phyloP scores from a whole-genome alignment of 2,329 filamentous ascomycete genomes.

The Diaporthe citriasiana region DNA sequence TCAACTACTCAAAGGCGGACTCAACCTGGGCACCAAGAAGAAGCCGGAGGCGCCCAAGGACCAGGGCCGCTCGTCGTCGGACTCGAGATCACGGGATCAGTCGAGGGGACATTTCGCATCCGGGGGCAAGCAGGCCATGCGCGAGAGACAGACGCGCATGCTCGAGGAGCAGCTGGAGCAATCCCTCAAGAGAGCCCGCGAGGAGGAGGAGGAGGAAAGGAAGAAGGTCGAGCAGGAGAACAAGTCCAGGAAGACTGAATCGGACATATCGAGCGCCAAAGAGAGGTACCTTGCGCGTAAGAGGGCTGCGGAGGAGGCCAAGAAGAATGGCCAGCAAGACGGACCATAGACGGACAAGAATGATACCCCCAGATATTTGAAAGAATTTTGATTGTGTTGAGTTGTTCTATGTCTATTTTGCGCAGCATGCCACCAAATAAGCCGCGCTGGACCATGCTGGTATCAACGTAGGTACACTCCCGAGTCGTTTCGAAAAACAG shows the following conservation, averaged over 20 bases:
- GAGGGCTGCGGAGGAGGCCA: constrained; percentile 78
- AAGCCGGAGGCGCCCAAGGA: constrained; percentile 60
- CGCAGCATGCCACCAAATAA: background rate
- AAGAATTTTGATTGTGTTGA: background rate
- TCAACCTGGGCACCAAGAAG: constrained; percentile 79
- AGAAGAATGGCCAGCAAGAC: constrained; percentile 60
- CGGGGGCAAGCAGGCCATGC: constrained; percentile 74
- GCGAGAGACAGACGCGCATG: constrained; percentile 84
- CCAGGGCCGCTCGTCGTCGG: constrained; percentile 48
- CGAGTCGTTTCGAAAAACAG: background rate
- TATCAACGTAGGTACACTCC: background rate
- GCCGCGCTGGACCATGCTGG: background rate
- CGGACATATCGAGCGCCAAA: constrained; percentile 82
- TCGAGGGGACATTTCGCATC: constrained; percentile 57
- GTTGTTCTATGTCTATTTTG: constrained; percentile 18
- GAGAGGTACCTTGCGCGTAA: constrained; percentile 86
- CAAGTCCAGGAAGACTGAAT: constrained; percentile 84
- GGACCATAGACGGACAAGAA: constrained; percentile 42
- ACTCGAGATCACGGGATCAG: constrained; percentile 48
- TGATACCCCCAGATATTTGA: constrained; percentile 32
- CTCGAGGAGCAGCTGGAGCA: constrained; percentile 83
- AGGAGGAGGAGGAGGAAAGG: constrained; percentile 76
- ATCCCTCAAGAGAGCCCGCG: constrained; percentile 77
- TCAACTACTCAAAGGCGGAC: constrained; percentile 80
- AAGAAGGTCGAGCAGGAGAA: constrained; percentile 73